Evolutionary conservation across 331 rosid species (phyloP), one percentile per base, ranked within the genome.

Genomic region (Quercus lobata): DNA sequence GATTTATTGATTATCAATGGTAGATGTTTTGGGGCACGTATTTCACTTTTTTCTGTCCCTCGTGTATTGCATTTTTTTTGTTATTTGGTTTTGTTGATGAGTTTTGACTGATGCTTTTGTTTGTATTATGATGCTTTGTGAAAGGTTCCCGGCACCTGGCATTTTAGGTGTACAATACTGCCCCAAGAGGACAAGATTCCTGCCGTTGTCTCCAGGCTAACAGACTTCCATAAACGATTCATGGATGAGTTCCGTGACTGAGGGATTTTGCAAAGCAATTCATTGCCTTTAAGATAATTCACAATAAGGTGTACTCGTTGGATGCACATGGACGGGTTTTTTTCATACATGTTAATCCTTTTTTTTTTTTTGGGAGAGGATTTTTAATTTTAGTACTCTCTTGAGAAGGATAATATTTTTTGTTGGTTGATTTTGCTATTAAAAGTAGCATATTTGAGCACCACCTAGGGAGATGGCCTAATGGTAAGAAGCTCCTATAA

Each of bases 121-220:
- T 71, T 78, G 52, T 49, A 18, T 78, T 80, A 22, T 74, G 54
- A 27, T 76, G 24, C 78, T 53, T 73, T 16, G 71, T 82, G 78
- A 82, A 82, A 95, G 98, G 98, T 92, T 80, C 89, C 97, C 5
- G 95, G 99, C 37, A 96, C 98, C 58, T 96, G 98, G 99, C 99
- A 96, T 81, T 93, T 96, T 66, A 93, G 99, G 78, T 93, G 97
- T 87, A 96, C 99, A 16, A 93, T 96, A 63, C 84, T 96, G 79
- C 99, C 99, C 19, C 95, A 74, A 80, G 99, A 96, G 89, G 97
- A 92, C 19, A 96, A 92, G 89, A 93, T 96, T 84, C 98, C 97
- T 6, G 97, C 92, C 0, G 57, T 96, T 6, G 89, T 90, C 69
- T 16, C 86, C 60, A 94, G 95, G 19, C 80, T 96, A 83, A 90